Evolutionary conservation across 495 filamentous ascomycete species (phyloP), one percentile per base, ranked within the genome.

Genomic region (Penicillium arizonense): DNA sequence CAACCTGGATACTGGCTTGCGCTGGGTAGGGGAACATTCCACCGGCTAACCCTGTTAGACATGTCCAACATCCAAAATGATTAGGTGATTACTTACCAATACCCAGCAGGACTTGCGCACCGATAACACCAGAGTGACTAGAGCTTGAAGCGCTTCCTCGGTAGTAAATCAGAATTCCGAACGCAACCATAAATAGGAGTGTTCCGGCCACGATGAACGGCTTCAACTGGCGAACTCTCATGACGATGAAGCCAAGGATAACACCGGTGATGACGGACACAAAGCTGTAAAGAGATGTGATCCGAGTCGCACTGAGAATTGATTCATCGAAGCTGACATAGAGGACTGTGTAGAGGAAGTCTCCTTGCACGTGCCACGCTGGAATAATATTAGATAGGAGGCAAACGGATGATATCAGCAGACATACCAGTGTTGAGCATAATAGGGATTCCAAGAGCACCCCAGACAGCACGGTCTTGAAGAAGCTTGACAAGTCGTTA

Each of bases 321-420:
- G 71, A 73, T 51, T 76, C 70, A 39, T 74, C 77, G 44, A 78
- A 77, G 18, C 72, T 61, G 45, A 82, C 79, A 9, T 69, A 61
- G 38, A 81, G 72, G 24, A 82, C 78, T 20, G 76, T 79, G 66
- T 76, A 82, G 18, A 82, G 64, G 45, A 71, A 82, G 36, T 80
- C 69, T 18, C 71, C 73, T 32, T 76, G 71, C 0, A 78, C 52
- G 23, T 70, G 58, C 65, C 65, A 77, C 2, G 74, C 66, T 68
- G 39, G 4, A 11, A 35, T 32, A 21, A 9, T 5, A 30, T 54
- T 41, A 53, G 56, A 14, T 1, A 18, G 18, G 18, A 18, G 18
- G 18, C 18, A 18, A 18, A 18, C 18, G 18, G 18, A 18, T 18
- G 18, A 18, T 18, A 18, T 18, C 18, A 1, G 18, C 0, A 10